Base-by-base conservation (phyloP, 2,329 filamentous ascomycete genomes). In the Sphaerulina musiva region DNA sequence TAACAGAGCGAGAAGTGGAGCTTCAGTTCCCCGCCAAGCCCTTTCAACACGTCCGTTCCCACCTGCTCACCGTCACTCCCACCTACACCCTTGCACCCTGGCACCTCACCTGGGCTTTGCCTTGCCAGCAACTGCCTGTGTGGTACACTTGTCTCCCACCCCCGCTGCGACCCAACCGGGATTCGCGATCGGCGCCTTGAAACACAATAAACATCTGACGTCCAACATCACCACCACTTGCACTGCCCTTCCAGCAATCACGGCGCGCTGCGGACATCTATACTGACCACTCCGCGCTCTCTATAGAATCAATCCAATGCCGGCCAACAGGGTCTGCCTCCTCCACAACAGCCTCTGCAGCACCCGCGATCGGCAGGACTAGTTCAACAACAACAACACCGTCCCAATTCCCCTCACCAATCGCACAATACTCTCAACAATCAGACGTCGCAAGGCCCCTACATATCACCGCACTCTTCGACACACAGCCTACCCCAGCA, bases 361-460 rank as follows among this genome's bases (percentile, higher is more conserved):
- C 83, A 87, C 70, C 80, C 84, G 65, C 82, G 86, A 70, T 83
- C 86, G 60, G 80, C 83, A 66, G 86, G 84, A 66, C 84, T 87
- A 66, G 83, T 88, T 65, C 85, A 87, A 61, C 85, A 87, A 42
- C 85, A 87, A 61, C 85, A 87, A 42, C 84, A 87, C 67, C 82
- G 84, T 61, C 76, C 80, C 60, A 83, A 85, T 69, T 79, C 82
- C 62, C 82, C 84, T 59, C 79, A 81, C 63, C 79, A 75, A 61
- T 70, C 78, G 51, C 81, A 80, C 58, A 73, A 76, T 7, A 29
- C 26, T 53, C 78, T 84, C 59, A 84, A 86, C 26, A 53, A 34
- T 61, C 79, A 81, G 46, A 67, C 72, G 10, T 68, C 72, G 44
- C 72, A 72, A 62, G 79, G 80, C 62, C 79, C 82, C 57, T 90